Evolutionary conservation across 2,329 filamentous ascomycete genomes (phyloP).

Genomic region (Chalara sp.): DNA sequence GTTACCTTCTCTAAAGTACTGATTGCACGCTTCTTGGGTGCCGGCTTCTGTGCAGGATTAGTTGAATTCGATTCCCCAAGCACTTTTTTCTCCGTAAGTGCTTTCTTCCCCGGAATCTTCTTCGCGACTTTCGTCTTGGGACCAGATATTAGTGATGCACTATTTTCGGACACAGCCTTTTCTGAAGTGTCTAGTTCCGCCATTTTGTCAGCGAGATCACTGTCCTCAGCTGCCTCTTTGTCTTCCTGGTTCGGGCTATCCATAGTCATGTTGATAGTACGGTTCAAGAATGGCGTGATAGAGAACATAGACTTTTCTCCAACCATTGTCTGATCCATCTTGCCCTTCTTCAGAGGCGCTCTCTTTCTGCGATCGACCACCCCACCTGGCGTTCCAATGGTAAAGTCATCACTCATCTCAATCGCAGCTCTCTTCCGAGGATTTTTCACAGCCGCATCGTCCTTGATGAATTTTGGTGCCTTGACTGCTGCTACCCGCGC

Average conservation of each 20-base stretch:
- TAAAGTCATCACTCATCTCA: slow-evolving; percentile 35
- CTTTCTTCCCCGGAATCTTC: slow-evolving; percentile 17
- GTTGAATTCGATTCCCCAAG: slow-evolving; percentile 34
- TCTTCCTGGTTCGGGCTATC: slow-evolving; percentile 20
- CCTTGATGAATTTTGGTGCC: slow-evolving; percentile 1
- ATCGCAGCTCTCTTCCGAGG: slow-evolving; percentile 34
- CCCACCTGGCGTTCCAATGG: slow-evolving; percentile 44
- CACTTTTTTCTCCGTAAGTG: slow-evolving; percentile 31
- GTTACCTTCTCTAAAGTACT: slow-evolving; percentile 33
- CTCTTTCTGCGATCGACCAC: slow-evolving; percentile 34
- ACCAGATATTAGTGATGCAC: slow-evolving; percentile 2
- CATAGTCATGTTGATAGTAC: slow-evolving; percentile 52
- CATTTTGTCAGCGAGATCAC: background rate
- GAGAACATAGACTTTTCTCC: slow-evolving; percentile 91
- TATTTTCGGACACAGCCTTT: background rate
- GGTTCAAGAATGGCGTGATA: slow-evolving; percentile 87
- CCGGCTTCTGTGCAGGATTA: slow-evolving; percentile 22
- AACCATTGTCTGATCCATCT: slow-evolving; percentile 49
- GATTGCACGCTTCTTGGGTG: slow-evolving; percentile 24
- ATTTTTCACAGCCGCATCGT: slow-evolving; percentile 22
- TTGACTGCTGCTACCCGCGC: slow-evolving; percentile 25
- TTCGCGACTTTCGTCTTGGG: slow-evolving; percentile 15
- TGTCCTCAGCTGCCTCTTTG: slow-evolving; percentile 4
- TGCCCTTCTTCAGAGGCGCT: slow-evolving; percentile 46
- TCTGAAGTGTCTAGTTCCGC: background rate